Conservation (phyloP, 23 red algal species). For the Gracilaria gracilis region DNA sequence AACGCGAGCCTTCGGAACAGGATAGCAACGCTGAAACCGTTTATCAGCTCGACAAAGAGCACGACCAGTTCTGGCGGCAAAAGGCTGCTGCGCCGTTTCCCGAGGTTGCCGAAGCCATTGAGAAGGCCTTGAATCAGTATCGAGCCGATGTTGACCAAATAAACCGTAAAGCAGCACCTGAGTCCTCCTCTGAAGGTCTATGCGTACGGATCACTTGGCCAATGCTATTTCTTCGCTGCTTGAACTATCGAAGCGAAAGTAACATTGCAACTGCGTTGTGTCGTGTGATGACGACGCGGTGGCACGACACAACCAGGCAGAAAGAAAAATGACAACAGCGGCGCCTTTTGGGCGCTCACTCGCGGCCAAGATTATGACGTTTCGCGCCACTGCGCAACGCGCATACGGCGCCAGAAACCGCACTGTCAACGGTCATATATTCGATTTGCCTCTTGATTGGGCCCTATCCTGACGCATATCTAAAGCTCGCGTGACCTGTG, state of each 20-base stretch:
- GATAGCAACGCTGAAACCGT: background rate
- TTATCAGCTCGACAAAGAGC: constrained; percentile 79
- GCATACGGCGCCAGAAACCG: too few relatives aligned
- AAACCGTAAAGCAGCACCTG: constrained; percentile 61
- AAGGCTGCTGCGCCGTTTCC: constrained; percentile 93
- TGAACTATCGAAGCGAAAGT: constrained; percentile 70
- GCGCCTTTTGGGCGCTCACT: too few relatives aligned
- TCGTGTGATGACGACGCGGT: too few relatives aligned
- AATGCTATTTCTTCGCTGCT: constrained; percentile 79
- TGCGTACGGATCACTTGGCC: constrained; percentile 62
- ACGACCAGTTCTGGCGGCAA: constrained; percentile 75
- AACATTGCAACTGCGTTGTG: constrained; percentile 93
- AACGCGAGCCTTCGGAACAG: background rate
- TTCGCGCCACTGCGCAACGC: too few relatives aligned
- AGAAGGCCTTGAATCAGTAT: constrained; percentile 80
- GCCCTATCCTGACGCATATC: too few relatives aligned
- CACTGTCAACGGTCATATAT: too few relatives aligned
- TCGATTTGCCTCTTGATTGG: too few relatives aligned
- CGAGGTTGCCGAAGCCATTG: constrained; percentile 87
- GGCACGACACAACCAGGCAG: too few relatives aligned
- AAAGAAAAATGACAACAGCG: too few relatives aligned
- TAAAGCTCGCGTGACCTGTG: too few relatives aligned
- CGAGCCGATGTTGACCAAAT: too few relatives aligned
- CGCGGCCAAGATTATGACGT: too few relatives aligned
- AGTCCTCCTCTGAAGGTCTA: background rate